phyloP scores from a whole-genome alignment of 352 stramenopile genomes.

The Phytophthora europaea region DNA sequence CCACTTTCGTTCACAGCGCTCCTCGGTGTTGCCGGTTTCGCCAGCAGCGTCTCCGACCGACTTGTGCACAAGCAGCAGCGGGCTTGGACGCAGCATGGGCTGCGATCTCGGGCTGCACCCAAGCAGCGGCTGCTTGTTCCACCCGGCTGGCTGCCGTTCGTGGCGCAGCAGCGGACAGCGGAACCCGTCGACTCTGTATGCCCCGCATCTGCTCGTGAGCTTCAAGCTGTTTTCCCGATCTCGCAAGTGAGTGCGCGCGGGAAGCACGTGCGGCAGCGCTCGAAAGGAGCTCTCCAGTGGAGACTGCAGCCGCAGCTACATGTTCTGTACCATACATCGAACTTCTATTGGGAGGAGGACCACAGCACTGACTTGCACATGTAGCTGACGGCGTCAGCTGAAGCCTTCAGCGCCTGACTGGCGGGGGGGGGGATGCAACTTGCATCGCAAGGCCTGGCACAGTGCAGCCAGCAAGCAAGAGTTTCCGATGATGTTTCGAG shows the following conservation, averaged over 20 bases:
- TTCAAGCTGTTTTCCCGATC: conserved; percentile 29
- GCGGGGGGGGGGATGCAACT: too few species aligned
- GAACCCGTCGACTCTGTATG: background rate
- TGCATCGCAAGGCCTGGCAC: background rate
- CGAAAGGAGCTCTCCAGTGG: background rate
- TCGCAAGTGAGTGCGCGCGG: conserved; percentile 8
- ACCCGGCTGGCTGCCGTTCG: conserved; percentile 6
- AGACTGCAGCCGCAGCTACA: background rate
- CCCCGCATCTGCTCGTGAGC: background rate
- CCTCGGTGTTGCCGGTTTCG: conserved; percentile 8
- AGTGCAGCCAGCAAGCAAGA: background rate
- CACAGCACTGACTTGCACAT: too few species aligned
- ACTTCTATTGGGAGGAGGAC: too few species aligned
- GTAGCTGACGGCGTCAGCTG: too few species aligned
- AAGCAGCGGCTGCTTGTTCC: conserved; percentile 7
- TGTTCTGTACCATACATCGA: background rate
- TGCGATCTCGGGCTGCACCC: conserved; percentile 1
- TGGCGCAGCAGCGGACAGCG: conserved; percentile 1
- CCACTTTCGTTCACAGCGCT: conserved; percentile 14
- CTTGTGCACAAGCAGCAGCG: background rate
- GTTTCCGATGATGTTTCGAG: background rate
- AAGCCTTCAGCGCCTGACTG: too few species aligned
- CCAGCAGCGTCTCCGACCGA: background rate
- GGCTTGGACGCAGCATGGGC: background rate
- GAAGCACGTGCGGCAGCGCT: conserved; percentile 29